Evolutionary conservation across 306 rosid genomes (phyloP), one percentile per base, ranked within the genome.

Genomic region (Fragaria ananassa): DNA sequence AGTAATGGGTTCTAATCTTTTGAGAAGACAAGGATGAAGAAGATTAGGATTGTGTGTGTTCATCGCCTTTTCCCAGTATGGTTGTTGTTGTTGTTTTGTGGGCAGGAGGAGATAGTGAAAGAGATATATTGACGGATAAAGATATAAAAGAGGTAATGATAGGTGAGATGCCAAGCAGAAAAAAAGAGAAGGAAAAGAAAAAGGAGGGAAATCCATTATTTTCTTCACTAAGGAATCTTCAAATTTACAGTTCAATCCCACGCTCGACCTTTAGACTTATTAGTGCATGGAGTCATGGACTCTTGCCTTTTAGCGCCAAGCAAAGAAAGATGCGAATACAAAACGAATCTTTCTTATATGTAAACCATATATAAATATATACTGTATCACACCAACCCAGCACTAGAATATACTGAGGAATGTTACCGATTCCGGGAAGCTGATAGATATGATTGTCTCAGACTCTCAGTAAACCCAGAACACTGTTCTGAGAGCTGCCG

Each of bases 1-100:
- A 61, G 58, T 49, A 7, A 78, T 68, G 74, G 82, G 83, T 34
- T 86, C 13, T 70, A 2, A 23, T 39, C 80, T 82, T 85, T 82
- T 80, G 79, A 80, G 82, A 80, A 85, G 75, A 86, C 80, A 79
- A 78, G 66, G 79, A 85, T 85, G 71, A 68, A 37, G 34, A 56
- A 39, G 87, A 78, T 73, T 78, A 73, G 86, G 79, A 29, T 76
- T 81, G 90, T 71, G 47, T 37, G 87, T 78, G 72, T 69, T 71
- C 53, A 71, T 65, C 7, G 64, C 57, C 71, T 86, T 74, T 84
- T 79, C 70, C 76, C 37, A 53, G 31, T 19, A 85, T 76, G 76
- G 74, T 70, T 74, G 74, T 65, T 76, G 74, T 31, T 31, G 34
- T 58, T 61, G 67, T 71, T 77, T 72, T 78, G 57, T 34, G 62